These are phyloP conservation scores for Metschnikowia amazonensis DNA, from an alignment of 805 yeast genomes.

Conservation along the genomic window DNA sequence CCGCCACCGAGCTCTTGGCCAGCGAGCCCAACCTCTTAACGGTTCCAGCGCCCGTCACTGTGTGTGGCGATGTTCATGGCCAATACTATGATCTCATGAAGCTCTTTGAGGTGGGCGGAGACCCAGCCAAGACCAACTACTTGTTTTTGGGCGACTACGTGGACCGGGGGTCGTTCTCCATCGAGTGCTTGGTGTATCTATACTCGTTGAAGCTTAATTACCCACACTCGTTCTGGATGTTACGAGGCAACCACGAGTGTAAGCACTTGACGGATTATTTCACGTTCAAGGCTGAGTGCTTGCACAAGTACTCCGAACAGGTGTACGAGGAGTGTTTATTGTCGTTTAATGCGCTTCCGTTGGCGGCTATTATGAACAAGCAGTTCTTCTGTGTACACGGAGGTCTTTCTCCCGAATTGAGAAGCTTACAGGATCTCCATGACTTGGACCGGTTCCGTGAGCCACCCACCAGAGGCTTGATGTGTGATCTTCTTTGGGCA, in stretches of 20 bases:
- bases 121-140: conserved; percentile 72
- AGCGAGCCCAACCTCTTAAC: conserved; percentile 75
- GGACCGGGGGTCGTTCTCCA: conserved; percentile 87
- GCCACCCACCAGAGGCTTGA: conserved; percentile 89
- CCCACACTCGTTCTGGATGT: conserved; percentile 70
- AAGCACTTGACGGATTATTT: conserved; percentile 89
- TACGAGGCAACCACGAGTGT: conserved; percentile 95
- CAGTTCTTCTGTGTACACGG: conserved; percentile 97
- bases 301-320: conserved; percentile 66
- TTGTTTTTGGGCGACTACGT: conserved; percentile 92
- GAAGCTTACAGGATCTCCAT: conserved; percentile 62
- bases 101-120: conserved; percentile 90
- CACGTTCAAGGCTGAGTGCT: conserved; percentile 87
- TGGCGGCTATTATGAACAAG: conserved; percentile 89
- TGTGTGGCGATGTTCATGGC: conserved; percentile 98
- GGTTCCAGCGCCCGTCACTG: conserved; percentile 90
- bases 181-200: conserved; percentile 73
- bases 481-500: conserved; percentile 95
- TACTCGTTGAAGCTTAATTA: conserved; percentile 76
- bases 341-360: conserved; percentile 82
- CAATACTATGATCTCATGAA: conserved; percentile 88
- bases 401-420: conserved; percentile 84
- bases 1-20: conserved; percentile 60
- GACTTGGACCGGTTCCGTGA: conserved; percentile 77
- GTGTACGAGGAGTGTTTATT: conserved; percentile 71